A percentile compares a stretch with the other conserved stretches of the same genome.
phyloP scores from a whole-genome alignment of 148 eudicot genomes.

The Vaccinium corymbosum region DNA sequence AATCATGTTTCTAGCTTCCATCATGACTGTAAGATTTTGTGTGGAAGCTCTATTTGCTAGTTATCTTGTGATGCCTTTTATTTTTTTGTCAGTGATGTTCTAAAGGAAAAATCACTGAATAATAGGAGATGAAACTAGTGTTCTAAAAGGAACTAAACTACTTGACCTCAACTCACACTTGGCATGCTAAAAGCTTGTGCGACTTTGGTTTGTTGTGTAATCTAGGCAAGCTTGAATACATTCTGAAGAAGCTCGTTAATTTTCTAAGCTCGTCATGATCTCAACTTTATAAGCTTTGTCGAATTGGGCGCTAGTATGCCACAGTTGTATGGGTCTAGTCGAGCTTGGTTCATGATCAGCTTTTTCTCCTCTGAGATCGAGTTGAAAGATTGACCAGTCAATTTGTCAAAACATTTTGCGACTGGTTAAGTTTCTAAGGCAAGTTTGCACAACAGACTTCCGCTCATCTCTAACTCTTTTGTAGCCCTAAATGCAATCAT shows the following conservation, averaged over 20 bases:
- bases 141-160: neutral
- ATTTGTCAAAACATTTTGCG: neutral
- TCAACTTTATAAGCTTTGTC: neutral
- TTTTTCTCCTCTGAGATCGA: neutral
- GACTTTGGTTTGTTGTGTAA: neutral
- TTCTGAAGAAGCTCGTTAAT: neutral
- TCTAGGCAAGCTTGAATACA: neutral
- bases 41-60: neutral
- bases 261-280: neutral
- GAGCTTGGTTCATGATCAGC: neutral
- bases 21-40: neutral
- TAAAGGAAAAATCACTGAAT: neutral
- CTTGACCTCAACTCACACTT: neutral
- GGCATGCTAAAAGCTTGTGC: neutral
- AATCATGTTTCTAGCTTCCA: conserved; percentile 11
- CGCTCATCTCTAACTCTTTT: neutral
- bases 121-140: neutral
- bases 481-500: neutral
- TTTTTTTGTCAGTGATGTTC: neutral
- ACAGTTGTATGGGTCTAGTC: neutral
- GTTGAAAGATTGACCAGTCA: neutral
- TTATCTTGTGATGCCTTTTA: conserved; percentile 5
- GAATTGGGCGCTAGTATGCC: neutral
- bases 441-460: neutral
- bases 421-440: neutral